Conservation (phyloP, 73 alveolate genomes). For the Stentor roeselii region DNA sequence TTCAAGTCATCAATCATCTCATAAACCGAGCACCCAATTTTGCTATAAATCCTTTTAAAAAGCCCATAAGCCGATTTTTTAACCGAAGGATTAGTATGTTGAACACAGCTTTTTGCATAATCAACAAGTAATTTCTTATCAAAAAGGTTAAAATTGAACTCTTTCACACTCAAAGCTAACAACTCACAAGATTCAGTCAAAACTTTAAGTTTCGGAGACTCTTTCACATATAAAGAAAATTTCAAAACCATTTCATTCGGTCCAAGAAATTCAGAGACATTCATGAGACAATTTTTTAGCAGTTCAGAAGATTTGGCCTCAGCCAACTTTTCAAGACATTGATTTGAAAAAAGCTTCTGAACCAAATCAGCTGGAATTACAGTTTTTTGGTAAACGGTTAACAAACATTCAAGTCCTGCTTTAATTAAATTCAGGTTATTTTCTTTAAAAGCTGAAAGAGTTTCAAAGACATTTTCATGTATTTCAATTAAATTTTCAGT, state of each 20-base stretch:
- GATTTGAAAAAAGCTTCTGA: slow-evolving; percentile 41
- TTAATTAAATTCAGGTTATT: slow-evolving; percentile 73
- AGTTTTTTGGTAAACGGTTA: slow-evolving; percentile 35
- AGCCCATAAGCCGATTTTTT: slow-evolving; percentile 62
- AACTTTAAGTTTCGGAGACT: slow-evolving; percentile 52
- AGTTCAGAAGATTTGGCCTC: slow-evolving; percentile 55
- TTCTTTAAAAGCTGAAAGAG: slow-evolving; percentile 81
- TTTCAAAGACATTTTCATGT: not conserved
- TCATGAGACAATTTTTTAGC: slow-evolving; percentile 38
- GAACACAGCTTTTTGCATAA: slow-evolving; percentile 53
- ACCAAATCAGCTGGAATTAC: slow-evolving; percentile 48
- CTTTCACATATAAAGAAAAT: slow-evolving; percentile 40
- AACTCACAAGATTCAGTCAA: slow-evolving; percentile 60
- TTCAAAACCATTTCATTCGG: slow-evolving; percentile 52
- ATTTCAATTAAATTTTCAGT: not conserved
- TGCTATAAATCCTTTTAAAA: slow-evolving; percentile 62
- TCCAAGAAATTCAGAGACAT: slow-evolving; percentile 58
- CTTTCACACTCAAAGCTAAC: slow-evolving; percentile 54
- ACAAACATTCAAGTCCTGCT: slow-evolving; percentile 55
- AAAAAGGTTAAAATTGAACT: slow-evolving; percentile 56
- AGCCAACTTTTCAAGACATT: slow-evolving; percentile 65
- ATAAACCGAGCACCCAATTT: slow-evolving; percentile 67
- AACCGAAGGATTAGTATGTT: slow-evolving; percentile 67
- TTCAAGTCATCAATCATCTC: slow-evolving; percentile 69
- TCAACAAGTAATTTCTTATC: slow-evolving; percentile 73